Base-by-base conservation (phyloP, 2,329 filamentous ascomycete species). In the Penicillium sp. region DNA sequence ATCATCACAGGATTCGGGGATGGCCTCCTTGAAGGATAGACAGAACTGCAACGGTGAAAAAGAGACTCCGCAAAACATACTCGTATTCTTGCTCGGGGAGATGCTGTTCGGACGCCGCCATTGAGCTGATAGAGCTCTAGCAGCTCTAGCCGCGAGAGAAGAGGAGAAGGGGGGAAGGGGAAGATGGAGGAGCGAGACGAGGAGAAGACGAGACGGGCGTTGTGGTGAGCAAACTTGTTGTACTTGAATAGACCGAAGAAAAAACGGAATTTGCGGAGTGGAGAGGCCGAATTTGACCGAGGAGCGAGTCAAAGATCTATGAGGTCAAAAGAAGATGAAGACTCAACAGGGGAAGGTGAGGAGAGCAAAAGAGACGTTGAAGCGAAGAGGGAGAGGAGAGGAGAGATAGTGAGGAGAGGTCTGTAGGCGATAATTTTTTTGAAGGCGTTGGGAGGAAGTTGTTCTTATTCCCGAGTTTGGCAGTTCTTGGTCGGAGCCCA, bases 51-150 rank as follows among this genome's bases (percentile, higher is more conserved):
- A 31, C 48, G 46, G 48, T 38, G 21, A 49, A 58, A 58, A 56
- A 56, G 44, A 44, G 58, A 53, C 48, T 35, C 30, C 41, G 50
- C 52, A 58, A 48, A 29, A 78, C 79, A 66, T 78, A 82, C 79
- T 82, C 80, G 66, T 73, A 82, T 71, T 82, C 80, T 67, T 81
- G 72, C 61, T 69, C 78, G 56, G 76, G 71, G 58, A 79, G 71
- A 60, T 79, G 74, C 65, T 80, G 75, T 66, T 80, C 78, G 65
- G 76, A 64, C 64, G 67, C 66, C 68, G 77, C 78, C 78, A 81
- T 81, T 68, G 70, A 76, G 72, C 74, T 74, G 65, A 57, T 64
- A 66, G 70, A 72, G 70, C 71, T 75, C 70, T 62, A 68, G 71
- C 72, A 76, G 76, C 73, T 68, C 71, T 70, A 70, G 73, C 73